A percentile compares a stretch with the other conserved stretches of the same genome.
Conservation (phyloP, 305 asterid species). For the Fraxinus platypoda region DNA sequence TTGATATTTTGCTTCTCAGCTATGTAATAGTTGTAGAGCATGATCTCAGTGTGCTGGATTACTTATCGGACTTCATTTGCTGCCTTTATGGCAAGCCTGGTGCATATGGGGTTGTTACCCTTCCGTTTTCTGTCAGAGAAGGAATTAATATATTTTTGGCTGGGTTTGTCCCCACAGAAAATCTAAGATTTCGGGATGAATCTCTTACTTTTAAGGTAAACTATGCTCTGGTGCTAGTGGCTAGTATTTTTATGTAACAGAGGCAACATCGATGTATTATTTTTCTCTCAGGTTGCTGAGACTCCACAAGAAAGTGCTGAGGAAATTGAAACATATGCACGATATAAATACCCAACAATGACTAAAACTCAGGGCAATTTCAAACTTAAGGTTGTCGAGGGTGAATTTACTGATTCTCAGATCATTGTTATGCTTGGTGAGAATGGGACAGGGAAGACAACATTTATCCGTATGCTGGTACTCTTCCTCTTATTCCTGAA, state of each 20-base stretch:
- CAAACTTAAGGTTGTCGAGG: slow-evolving; percentile 86
- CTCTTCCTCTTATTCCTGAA: slow-evolving; percentile 12
- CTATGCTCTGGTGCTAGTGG: background rate
- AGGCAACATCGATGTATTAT: slow-evolving; percentile 12
- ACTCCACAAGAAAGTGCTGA: slow-evolving; percentile 89
- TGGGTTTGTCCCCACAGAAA: slow-evolving; percentile 98
- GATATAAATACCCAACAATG: slow-evolving; percentile 90
- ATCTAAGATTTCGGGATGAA: slow-evolving; percentile 89
- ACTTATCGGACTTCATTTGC: slow-evolving; percentile 96
- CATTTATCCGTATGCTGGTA: slow-evolving; percentile 97
- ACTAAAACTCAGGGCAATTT: slow-evolving; percentile 86
- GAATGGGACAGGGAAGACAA: slow-evolving; percentile 97
- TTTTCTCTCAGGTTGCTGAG: slow-evolving; percentile 71
- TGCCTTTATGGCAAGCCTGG: slow-evolving; percentile 98
- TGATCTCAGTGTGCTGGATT: slow-evolving; percentile 95
- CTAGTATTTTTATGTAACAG: background rate
- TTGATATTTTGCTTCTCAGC: slow-evolving; percentile 42
- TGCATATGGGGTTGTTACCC: slow-evolving; percentile 95
- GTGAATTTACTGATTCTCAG: slow-evolving; percentile 97
- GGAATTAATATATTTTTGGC: slow-evolving; percentile 94
- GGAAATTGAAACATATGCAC: slow-evolving; percentile 83
- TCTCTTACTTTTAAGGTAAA: slow-evolving; percentile 87
- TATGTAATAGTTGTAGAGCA: slow-evolving; percentile 98
- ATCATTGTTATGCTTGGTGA: slow-evolving; percentile 98
- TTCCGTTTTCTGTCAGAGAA: slow-evolving; percentile 97